Base-by-base conservation (phyloP, 495 filamentous ascomycete species). In the Talaromyces thailandensis region DNA sequence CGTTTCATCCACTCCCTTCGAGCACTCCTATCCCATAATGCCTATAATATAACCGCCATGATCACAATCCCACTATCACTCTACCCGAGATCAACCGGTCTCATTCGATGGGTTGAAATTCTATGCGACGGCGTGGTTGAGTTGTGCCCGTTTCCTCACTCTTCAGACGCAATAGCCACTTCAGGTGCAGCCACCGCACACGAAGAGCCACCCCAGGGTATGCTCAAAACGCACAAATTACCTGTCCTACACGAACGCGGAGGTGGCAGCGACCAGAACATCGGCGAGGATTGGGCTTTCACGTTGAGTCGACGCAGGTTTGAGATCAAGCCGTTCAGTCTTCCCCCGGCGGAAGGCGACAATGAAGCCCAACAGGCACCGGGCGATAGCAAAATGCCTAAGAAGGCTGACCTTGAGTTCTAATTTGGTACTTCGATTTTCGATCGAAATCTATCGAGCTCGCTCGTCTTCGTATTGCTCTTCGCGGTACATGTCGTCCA, bases 171-270 rank as follows among this genome's bases (percentile, higher is more conserved):
- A 12, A 77, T 81, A 56, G 79, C 83, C 8, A 77, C 79, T 11
- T 80, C 76, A 1, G 84, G 73, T 63, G 84, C 76, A 56, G 78
- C 70, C 6, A 82, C 78, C 35, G 67, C 77, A 4, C 74, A 76
- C 7, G 88, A 92, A 56, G 91, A 96, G 58, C 84, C 86, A 37
- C 86, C 90, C 3, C 93, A 97, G 66, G 94, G 94, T 0, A 81
- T 98, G 75, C 70, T 98, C 21, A 90, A 85, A 62, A 81, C 93
- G 3, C 89, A 96, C 74, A 84, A 84, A 24, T 75, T 98, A 32
- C 93, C 95, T 2, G 82, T 96, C 3, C 83, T 89, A 59, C 89
- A 92, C 48, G 94, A 96, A 73, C 92, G 88, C 64, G 93, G 94
- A 7, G 91, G 91, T 6, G 88, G 89, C 12, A 88, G 83, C 16